Percentiles rank a stretch among this genome's conserved stretches.
These are phyloP conservation scores for Leccinum longicurvipes DNA, from an alignment of 768 basidiomycete genomes.

Conservation along the genomic window DNA sequence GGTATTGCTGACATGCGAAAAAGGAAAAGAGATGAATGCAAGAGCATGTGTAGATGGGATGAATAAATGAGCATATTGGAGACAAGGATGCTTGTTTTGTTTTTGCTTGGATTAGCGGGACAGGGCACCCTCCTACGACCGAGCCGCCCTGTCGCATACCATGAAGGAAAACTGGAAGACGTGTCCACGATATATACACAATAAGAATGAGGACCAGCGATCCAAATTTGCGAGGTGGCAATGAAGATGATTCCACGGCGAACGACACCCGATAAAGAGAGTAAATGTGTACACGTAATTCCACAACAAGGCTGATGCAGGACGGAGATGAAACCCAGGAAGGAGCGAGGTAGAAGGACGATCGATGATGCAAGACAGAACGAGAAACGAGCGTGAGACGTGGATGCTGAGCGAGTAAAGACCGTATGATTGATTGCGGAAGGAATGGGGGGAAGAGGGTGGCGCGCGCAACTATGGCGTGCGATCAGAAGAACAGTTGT, in stretches of 20 bases:
- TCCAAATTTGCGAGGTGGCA: not conserved
- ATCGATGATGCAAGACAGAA: slow-evolving; percentile 3
- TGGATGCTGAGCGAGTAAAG: slow-evolving; percentile 13
- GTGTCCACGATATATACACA: slow-evolving; percentile 20
- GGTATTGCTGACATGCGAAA: slow-evolving; percentile 6
- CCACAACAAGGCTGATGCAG: slow-evolving; percentile 29
- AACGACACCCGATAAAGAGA: slow-evolving; percentile 13
- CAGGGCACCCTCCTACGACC: slow-evolving; percentile 6
- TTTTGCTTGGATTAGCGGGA: not conserved
- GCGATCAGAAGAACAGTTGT: not conserved
- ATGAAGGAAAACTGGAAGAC: not conserved
- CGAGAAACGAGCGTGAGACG: slow-evolving; percentile 11
- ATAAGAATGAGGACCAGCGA: slow-evolving; percentile 12
- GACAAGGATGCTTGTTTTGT: not conserved
- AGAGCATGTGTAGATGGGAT: not conserved
- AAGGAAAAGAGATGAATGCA: not conserved
- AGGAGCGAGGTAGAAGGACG: slow-evolving; percentile 6
- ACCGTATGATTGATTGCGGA: slow-evolving; percentile 5
- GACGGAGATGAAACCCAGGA: slow-evolving; percentile 17
- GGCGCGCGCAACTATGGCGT: not conserved
- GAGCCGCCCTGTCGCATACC: not conserved
- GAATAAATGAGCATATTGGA: slow-evolving; percentile 1
- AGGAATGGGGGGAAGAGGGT: not conserved
- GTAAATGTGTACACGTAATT: slow-evolving; percentile 32
- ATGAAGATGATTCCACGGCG: slow-evolving; percentile 1